Evolutionary conservation across 2,329 filamentous ascomycete species (phyloP).

Genomic region (Onygenales sp.): DNA sequence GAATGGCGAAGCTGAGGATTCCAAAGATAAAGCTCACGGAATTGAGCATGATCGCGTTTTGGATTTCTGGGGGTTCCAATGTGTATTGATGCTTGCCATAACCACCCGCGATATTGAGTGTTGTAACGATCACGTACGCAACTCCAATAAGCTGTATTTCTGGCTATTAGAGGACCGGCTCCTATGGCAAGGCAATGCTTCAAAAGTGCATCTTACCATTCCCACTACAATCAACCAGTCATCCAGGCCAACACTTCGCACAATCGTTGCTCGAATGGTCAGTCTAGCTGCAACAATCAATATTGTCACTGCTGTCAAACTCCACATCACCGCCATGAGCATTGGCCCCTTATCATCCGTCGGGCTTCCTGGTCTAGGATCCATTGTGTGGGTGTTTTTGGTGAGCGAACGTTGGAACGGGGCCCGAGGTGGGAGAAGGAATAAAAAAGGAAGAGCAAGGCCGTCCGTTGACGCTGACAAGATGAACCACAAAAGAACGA

Average conservation of each 20-base stretch:
- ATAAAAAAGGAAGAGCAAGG: too few relatives aligned
- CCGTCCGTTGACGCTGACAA: too few relatives aligned
- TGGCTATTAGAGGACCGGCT: slow-evolving; percentile 9
- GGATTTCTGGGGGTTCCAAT: slow-evolving; percentile 11
- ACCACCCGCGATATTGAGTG: slow-evolving; percentile 27
- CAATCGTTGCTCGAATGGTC: slow-evolving; percentile 22
- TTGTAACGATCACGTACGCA: slow-evolving; percentile 26
- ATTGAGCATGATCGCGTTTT: neutral
- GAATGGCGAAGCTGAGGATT: slow-evolving; percentile 31
- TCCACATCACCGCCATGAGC: slow-evolving; percentile 23
- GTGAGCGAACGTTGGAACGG: too few relatives aligned
- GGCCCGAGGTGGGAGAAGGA: too few relatives aligned
- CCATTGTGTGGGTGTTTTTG: too few relatives aligned
- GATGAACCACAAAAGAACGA: too few relatives aligned
- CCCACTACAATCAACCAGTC: slow-evolving; percentile 29
- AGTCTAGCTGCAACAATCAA: slow-evolving; percentile 25
- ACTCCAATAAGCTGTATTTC: slow-evolving; percentile 23
- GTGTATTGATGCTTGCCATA: slow-evolving; percentile 31
- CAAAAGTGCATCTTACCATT: slow-evolving; percentile 14
- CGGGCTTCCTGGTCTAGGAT: too few relatives aligned
- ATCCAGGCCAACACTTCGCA: slow-evolving; percentile 26
- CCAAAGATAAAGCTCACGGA: slow-evolving; percentile 26
- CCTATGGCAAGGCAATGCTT: neutral
- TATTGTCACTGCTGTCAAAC: slow-evolving; percentile 21
- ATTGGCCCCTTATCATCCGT: slow-evolving; percentile 24